Conservation (phyloP, 306 rosid species). For the Hippophae gyantsensis region DNA sequence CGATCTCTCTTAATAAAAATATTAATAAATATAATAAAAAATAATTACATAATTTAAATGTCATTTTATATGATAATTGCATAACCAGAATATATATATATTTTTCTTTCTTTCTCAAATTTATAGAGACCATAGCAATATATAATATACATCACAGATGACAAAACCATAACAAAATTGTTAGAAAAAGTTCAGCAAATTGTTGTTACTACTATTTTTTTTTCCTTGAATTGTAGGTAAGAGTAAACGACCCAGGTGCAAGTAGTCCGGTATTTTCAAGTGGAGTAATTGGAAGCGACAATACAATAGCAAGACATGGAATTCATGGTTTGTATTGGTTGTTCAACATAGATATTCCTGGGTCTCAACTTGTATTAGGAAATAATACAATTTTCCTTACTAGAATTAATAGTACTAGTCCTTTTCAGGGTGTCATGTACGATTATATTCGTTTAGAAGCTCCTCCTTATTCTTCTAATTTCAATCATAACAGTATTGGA, state of each 20-base stretch:
- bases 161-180: too few species aligned
- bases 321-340: conserved; percentile 27
- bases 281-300: conserved; percentile 21
- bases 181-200: too few species aligned
- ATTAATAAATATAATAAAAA: too few species aligned
- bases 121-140: too few species aligned
- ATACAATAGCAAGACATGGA: conserved; percentile 28
- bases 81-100: too few species aligned
- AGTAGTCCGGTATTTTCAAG: conserved; percentile 8
- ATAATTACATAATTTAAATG: too few species aligned
- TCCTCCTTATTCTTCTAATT: background rate
- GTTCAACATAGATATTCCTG: conserved; percentile 8
- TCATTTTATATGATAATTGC: too few species aligned
- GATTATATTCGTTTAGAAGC: conserved; percentile 19
- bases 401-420: conserved; percentile 9
- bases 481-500: background rate
- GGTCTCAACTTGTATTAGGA: conserved; percentile 9
- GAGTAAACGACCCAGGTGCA: conserved; percentile 14
- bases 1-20: too few species aligned
- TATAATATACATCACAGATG: too few species aligned
- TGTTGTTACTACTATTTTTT: background rate
- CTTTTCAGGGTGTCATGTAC: conserved; percentile 27
- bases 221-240: conserved; percentile 7
- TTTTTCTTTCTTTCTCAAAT: too few species aligned
- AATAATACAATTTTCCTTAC: conserved; percentile 23